Conservation (phyloP, 768 basidiomycete species). For the Mycena maculata region DNA sequence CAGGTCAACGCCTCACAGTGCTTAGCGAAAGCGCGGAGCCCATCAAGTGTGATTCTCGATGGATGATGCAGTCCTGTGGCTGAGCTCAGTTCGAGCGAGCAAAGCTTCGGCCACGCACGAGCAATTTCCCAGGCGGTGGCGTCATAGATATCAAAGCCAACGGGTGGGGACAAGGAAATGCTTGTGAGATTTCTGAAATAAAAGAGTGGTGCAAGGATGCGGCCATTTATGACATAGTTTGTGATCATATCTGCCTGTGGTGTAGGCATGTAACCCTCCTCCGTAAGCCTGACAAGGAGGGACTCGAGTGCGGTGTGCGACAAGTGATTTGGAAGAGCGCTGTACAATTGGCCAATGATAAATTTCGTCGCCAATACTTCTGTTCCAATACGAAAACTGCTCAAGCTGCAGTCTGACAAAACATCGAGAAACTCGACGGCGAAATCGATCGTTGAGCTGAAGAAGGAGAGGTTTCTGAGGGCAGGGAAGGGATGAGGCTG, state of each 20-base stretch:
- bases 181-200: not conserved
- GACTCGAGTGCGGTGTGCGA: not conserved
- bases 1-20: not conserved
- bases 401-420: no score
- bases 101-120: constrained; percentile 1
- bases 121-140: not conserved
- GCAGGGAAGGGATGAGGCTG: not conserved
- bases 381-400: no score
- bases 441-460: no score
- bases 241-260: not conserved
- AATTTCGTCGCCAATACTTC: no score
- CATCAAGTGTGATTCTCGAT: not conserved
- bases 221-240: not conserved
- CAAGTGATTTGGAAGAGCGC: not conserved
- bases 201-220: not conserved
- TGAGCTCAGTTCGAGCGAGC: not conserved
- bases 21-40: not conserved
- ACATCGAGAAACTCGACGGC: no score
- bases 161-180: not conserved
- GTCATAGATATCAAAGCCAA: constrained; percentile 5
- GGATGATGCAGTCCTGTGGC: not conserved
- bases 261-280: not conserved
- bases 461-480: not conserved
- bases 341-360: not conserved
- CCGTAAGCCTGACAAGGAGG: not conserved